Base-by-base conservation (phyloP, 495 filamentous ascomycete genomes). In the Aspergillus panamensis region DNA sequence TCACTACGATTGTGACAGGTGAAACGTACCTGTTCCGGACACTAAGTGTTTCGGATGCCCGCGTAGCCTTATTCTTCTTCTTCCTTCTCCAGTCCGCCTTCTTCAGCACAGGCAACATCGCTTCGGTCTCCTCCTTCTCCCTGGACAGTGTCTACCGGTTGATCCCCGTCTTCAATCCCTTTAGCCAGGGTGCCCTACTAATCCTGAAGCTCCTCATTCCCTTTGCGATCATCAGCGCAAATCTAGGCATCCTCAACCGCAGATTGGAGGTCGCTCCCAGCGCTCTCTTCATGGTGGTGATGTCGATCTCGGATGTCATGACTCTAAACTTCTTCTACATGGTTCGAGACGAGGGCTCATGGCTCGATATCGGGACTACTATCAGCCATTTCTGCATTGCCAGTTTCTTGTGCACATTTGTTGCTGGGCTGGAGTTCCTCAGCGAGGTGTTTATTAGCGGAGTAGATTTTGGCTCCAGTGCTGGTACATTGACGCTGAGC, bases 311-410 rank as follows among this genome's bases (percentile, higher is more conserved):
- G 50, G 95, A 99, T 70, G 84, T 96, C 45, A 78, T 97, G 65
- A 97, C 95, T 5, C 78, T 99, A 53, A 91, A 94, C 70, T 99
- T 99, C 79, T 99, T 99, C 72, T 99, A 87, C 82, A 87, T 96
- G 68, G 95, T 99, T 7, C 86, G 85, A 54, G 95, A 99, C 67
- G 92, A 97, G 69, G 94, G 95, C 0, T 91, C 86, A 35, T 99
- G 95, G 95, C 74, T 99, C 51, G 95, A 99, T 64, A 99, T 97
- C 66, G 95, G 95, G 48, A 93, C 89, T 32, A 96, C 88, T 1
- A 99, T 99, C 59, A 94, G 83, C 63, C 90, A 96, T 63, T 99
- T 97, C 70, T 83, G 83, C 58, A 97, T 99, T 71, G 92, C 91
- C 16, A 96, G 91, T 68, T 60, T 88, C 63, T 68, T 97, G 35